Percentiles rank a stretch among this genome's conserved stretches.
phyloP scores from a whole-genome alignment of 2,329 filamentous ascomycete genomes.

The Fusarium sp. region DNA sequence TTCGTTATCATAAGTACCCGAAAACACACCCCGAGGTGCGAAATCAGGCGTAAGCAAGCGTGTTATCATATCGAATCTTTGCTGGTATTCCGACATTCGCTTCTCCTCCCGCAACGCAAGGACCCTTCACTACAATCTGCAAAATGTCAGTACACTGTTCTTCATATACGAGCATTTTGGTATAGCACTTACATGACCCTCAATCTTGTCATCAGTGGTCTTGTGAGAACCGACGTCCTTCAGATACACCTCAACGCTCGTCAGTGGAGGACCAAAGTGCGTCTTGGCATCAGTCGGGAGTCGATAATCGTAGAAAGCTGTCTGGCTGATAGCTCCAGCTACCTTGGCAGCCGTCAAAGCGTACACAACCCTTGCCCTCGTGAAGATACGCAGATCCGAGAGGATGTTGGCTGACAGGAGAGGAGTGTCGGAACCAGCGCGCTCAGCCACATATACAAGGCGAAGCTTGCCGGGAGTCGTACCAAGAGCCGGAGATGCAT shows the following conservation, averaged over 20 bases:
- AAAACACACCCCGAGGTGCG: background rate
- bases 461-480: constrained; percentile 81
- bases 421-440: constrained; percentile 73
- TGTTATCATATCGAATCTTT: constrained; percentile 79
- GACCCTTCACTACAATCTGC: constrained; percentile 80
- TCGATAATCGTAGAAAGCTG: constrained; percentile 89
- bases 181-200: constrained; percentile 72
- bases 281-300: constrained; percentile 58
- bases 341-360: constrained; percentile 85
- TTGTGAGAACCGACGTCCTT: constrained; percentile 72
- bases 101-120: constrained; percentile 79
- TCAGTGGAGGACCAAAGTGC: constrained; percentile 88
- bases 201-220: constrained; percentile 73
- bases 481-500: constrained; percentile 72
- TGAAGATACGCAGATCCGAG: constrained; percentile 86
- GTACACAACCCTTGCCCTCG: constrained; percentile 85
- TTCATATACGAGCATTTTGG: too few relatives aligned
- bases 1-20: background rate
- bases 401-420: constrained; percentile 78
- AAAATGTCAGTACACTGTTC: constrained; percentile 22
- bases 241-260: constrained; percentile 83
- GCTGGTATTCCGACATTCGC: constrained; percentile 74
- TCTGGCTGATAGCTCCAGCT: constrained; percentile 92
- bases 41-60: constrained; percentile 70
- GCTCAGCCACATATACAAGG: constrained; percentile 84